phyloP scores from a whole-genome alignment of 176 grass and related monocot species.

The Rhynchospora pubera region DNA sequence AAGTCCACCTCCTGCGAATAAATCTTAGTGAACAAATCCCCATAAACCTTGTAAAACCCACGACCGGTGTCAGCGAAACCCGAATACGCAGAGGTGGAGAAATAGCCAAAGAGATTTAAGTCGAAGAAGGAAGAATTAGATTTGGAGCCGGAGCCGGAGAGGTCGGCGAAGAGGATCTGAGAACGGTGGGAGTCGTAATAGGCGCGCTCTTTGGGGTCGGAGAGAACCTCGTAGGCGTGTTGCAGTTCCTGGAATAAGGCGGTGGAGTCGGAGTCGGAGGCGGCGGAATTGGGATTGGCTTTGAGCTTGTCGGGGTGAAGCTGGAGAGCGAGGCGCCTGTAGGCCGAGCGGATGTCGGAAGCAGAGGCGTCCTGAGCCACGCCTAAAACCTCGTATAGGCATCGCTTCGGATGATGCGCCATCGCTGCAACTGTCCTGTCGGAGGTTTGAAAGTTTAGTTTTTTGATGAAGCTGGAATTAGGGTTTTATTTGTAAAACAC shows the following conservation, averaged over 20 bases:
- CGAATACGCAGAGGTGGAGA: constrained; percentile 58
- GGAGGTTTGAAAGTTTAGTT: not conserved
- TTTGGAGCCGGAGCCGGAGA: constrained; percentile 19
- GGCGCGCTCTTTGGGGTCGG: constrained; percentile 73
- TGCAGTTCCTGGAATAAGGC: constrained; percentile 92
- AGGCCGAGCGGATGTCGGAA: constrained; percentile 65
- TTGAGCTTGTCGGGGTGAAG: constrained; percentile 88
- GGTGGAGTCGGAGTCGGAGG: constrained; percentile 31
- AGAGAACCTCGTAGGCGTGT: constrained; percentile 85
- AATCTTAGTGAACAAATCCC: constrained; percentile 65
- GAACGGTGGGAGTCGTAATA: constrained; percentile 95
- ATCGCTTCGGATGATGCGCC: constrained; percentile 50
- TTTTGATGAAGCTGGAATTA: not conserved
- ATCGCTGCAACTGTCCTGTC: not conserved
- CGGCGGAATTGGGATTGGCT: constrained; percentile 23
- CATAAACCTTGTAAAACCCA: constrained; percentile 95
- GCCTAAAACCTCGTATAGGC: constrained; percentile 83
- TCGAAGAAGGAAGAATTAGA: constrained; percentile 45
- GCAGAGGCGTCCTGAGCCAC: constrained; percentile 53
- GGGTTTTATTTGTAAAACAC: constrained; percentile 9
- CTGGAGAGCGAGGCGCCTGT: constrained; percentile 72
- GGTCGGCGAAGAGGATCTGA: constrained; percentile 80
- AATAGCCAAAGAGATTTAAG: constrained; percentile 69
- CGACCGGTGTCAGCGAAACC: constrained; percentile 74
- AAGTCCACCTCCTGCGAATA: constrained; percentile 75